A percentile compares a stretch with the other conserved stretches of the same genome.
Evolutionary conservation across 192 early-diverging fungal genomes (phyloP).

Genomic region (Phycomyces nitens): DNA sequence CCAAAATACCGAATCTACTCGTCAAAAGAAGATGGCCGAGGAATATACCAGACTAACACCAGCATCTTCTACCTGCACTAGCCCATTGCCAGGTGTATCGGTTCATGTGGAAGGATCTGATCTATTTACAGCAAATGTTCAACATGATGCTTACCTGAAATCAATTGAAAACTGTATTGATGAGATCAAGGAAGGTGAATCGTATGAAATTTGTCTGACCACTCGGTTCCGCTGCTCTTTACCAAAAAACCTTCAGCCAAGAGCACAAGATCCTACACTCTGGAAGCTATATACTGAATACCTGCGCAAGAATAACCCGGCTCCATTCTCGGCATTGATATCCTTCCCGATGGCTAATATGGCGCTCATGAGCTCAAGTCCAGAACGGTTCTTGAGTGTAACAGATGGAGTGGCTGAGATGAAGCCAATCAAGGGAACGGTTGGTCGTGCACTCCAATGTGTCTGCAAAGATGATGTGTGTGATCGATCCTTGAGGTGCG

Average conservation of each 20-base stretch:
- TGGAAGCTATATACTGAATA: slow-evolving; percentile 55
- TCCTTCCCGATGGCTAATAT: slow-evolving; percentile 38
- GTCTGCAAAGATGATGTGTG: slow-evolving; percentile 47
- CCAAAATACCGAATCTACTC: slow-evolving; percentile 9
- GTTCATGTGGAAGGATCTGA: not conserved
- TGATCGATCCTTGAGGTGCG: slow-evolving; percentile 30
- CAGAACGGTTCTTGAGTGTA: slow-evolving; percentile 78
- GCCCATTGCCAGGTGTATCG: slow-evolving; percentile 22
- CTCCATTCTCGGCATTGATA: slow-evolving; percentile 82
- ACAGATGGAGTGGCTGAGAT: slow-evolving; percentile 63
- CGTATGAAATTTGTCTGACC: slow-evolving; percentile 95
- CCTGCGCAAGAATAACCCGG: slow-evolving; percentile 74
- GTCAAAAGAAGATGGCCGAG: not conserved
- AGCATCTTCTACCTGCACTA: slow-evolving; percentile 9
- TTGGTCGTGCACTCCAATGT: slow-evolving; percentile 43
- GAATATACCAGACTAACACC: slow-evolving; percentile 3
- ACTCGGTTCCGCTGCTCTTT: slow-evolving; percentile 64
- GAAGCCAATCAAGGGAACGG: slow-evolving; percentile 96
- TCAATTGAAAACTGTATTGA: slow-evolving; percentile 54
- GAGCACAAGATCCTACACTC: slow-evolving; percentile 23
- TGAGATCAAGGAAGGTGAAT: slow-evolving; percentile 79
- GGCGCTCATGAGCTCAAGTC: slow-evolving; percentile 41
- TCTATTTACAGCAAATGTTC: slow-evolving; percentile 41
- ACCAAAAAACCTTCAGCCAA: slow-evolving; percentile 16
- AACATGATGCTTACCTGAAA: slow-evolving; percentile 47